A percentile compares a stretch with the other conserved stretches of the same genome.
Conservation (phyloP, 2,329 filamentous ascomycete genomes). For the Emmonsia crescens region DNA sequence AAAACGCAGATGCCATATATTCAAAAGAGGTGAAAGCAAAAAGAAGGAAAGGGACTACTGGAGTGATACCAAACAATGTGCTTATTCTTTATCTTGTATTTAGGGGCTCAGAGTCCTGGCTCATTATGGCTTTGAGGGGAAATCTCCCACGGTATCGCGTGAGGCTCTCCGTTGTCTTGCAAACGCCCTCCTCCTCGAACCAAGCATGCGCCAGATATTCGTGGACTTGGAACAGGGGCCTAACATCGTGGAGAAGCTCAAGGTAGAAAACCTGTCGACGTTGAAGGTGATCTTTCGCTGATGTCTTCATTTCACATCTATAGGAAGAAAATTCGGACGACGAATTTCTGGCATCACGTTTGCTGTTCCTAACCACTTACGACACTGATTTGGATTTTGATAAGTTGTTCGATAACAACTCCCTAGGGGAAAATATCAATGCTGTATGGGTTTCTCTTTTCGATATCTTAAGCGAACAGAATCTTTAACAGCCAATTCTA, state of each 20-base stretch:
- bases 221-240: conserved; percentile 58
- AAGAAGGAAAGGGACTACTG: conserved; percentile 11
- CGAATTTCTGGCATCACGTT: conserved; percentile 72
- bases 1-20: conserved; percentile 71
- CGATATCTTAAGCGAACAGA: too few relatives aligned
- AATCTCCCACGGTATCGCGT: conserved; percentile 52
- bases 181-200: conserved; percentile 66
- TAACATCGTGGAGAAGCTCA: conserved; percentile 60
- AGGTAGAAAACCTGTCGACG: conserved; percentile 29
- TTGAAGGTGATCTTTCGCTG: not conserved
- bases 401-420: conserved; percentile 53
- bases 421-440: conserved; percentile 57
- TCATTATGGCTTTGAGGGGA: conserved; percentile 60
- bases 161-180: conserved; percentile 74
- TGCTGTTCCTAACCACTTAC: conserved; percentile 73
- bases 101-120: conserved; percentile 67
- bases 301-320: not conserved
- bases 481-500: not conserved
- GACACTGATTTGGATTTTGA: conserved; percentile 57
- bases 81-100: conserved; percentile 3
- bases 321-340: conserved; percentile 63
- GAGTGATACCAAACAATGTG: not conserved
- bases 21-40: conserved; percentile 52
- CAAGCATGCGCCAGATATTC: conserved; percentile 58
- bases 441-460: conserved; percentile 26